Conservation (phyloP, 495 filamentous ascomycete genomes). For the Arthonia radiata region DNA sequence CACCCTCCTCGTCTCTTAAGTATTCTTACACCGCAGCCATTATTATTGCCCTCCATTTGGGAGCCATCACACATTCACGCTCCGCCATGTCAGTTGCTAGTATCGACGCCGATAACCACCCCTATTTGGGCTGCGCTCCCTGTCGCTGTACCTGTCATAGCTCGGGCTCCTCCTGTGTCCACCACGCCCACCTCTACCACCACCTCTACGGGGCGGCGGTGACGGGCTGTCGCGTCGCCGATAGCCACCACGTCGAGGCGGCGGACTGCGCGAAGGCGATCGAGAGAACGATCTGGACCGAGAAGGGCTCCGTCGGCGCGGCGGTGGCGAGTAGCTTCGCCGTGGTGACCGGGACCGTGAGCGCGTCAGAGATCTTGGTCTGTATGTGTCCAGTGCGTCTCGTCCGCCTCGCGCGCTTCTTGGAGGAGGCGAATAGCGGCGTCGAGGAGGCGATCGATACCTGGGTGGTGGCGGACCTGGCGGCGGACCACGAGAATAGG, state of each 20-base stretch:
- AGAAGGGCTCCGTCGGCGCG: slow-evolving; percentile 4
- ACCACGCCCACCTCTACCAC: slow-evolving; percentile 13
- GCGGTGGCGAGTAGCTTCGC: slow-evolving; percentile 15
- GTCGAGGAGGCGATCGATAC: slow-evolving; percentile 11
- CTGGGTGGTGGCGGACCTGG: slow-evolving; percentile 5
- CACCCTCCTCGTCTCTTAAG: no score
- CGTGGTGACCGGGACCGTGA: slow-evolving; percentile 22
- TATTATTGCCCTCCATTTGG: no score
- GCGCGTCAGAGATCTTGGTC: slow-evolving; percentile 9
- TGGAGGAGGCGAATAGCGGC: slow-evolving; percentile 13
- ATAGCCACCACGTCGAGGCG: slow-evolving; percentile 20
- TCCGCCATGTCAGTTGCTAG: no score
- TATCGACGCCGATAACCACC: no score
- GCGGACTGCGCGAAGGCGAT: slow-evolving; percentile 25
- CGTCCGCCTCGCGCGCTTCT: slow-evolving; percentile 9
- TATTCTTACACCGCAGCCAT: no score
- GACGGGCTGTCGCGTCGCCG: no score
- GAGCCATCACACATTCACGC: no score
- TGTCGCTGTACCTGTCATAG: slow-evolving; percentile 35
- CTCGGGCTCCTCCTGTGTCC: slow-evolving; percentile 31
- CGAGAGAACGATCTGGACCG: slow-evolving; percentile 21
- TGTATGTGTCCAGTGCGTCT: slow-evolving; percentile 5
- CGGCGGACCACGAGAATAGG: neutral
- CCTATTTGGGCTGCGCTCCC: no score
- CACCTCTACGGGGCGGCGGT: slow-evolving; percentile 23